These are phyloP conservation scores for Ophiostoma australiae DNA, from an alignment of 2,329 filamentous ascomycete genomes.

Conservation along the genomic window DNA sequence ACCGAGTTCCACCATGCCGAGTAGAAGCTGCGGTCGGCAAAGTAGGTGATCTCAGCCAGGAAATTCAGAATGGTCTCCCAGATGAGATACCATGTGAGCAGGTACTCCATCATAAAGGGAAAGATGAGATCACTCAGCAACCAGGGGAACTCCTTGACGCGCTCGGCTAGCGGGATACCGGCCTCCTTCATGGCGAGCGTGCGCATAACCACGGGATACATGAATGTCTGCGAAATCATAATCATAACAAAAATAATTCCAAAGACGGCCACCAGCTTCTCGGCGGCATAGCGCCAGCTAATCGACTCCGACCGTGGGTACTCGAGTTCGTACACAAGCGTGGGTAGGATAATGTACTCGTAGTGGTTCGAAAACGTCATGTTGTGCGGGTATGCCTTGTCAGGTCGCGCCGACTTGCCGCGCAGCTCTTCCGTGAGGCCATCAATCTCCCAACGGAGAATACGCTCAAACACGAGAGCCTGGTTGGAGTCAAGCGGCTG, in stretches of 20 bases:
- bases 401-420: conserved; percentile 52
- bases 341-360: conserved; percentile 70
- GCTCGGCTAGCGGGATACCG: conserved; percentile 54
- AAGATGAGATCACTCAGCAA: conserved; percentile 71
- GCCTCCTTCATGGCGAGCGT: conserved; percentile 63
- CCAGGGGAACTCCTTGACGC: conserved; percentile 66
- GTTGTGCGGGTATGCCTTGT: conserved; percentile 62
- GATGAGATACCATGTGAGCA: conserved; percentile 75
- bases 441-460: conserved; percentile 63
- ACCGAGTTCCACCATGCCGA: conserved; percentile 60
- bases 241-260: conserved; percentile 75
- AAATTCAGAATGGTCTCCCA: conserved; percentile 73
- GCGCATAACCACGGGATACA: conserved; percentile 68
- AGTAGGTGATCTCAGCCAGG: conserved; percentile 68
- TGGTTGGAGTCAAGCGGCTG: conserved; percentile 58
- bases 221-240: conserved; percentile 68
- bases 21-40: conserved; percentile 72
- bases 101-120: conserved; percentile 72
- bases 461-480: conserved; percentile 56
- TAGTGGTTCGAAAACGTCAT: conserved; percentile 60
- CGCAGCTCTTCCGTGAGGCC: conserved; percentile 59
- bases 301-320: conserved; percentile 65
- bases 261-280: conserved; percentile 65
- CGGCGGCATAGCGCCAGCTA: conserved; percentile 69
- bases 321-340: conserved; percentile 72